These are phyloP conservation scores for Achaetomium macrosporum DNA, from an alignment of 2,329 filamentous ascomycete genomes.

Conservation along the genomic window DNA sequence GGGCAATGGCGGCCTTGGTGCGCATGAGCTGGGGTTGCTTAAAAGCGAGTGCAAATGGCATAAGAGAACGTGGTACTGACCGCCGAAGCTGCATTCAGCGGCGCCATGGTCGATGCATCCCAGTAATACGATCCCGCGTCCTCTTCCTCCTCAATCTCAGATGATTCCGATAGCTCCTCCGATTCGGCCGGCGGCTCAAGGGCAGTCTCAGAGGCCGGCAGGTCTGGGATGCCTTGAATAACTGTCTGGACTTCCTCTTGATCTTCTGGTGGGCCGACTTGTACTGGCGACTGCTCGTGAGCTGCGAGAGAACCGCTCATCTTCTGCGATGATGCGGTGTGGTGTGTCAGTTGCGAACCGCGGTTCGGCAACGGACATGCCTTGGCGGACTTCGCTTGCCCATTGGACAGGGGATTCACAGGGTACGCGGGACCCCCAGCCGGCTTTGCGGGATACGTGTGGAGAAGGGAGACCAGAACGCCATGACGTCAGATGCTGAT, in stretches of 20 bases:
- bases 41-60: background rate
- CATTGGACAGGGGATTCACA: no score
- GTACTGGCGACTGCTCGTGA: conserved; percentile 3
- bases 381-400: no score
- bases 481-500: no score
- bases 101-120: conserved; percentile 52
- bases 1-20: conserved; percentile 50
- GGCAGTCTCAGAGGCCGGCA: conserved; percentile 7
- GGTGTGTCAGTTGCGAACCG: no score
- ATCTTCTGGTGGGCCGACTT: background rate
- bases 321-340: background rate
- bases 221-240: conserved; percentile 22
- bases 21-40: conserved; percentile 12
- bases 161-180: background rate
- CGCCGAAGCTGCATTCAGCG: conserved; percentile 48
- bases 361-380: no score
- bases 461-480: no score
- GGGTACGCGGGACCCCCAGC: no score
- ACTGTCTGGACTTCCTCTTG: conserved; percentile 19
- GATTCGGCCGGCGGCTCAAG: background rate
- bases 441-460: no score
- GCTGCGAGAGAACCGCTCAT: conserved; percentile 12
- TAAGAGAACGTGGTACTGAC: conserved; percentile 36
- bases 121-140: conserved; percentile 47
- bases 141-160: conserved; percentile 12